Base-by-base conservation (phyloP, 495 filamentous ascomycete genomes). In the Apodospora peruviana region DNA sequence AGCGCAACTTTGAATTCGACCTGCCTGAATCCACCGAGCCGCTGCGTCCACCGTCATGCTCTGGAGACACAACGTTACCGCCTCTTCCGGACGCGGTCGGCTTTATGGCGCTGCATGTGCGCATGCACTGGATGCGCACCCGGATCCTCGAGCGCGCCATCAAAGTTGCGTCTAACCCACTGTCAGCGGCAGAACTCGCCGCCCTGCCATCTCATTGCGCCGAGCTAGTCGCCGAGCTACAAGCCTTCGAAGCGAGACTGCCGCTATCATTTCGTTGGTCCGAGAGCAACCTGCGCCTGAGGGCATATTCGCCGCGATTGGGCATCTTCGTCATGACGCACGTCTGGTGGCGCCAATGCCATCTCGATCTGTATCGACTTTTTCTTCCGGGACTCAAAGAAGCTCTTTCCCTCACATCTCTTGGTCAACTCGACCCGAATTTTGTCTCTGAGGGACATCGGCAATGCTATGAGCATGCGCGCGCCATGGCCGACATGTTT, bases 1-100 rank as follows among this genome's bases (percentile, higher is more conserved):
- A 77, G 53, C 70, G 72, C 7, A 73, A 75, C 50, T 77, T 77
- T 27, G 73, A 76, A 50, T 72, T 75, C 47, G 74, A 76, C 55
- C 63, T 76, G 7, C 71, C 74, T 0, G 69, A 73, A 49, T 55
- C 61, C 2, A 76, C 74, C 5, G 74, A 74, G 44, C 59, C 64
- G 29, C 64, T 75, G 5, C 57, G 62, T 14, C 62, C 64, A 0
- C 65, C 70, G 1, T 59, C 53, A 0, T 61, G 66, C 0, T 59
- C 51, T 1, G 56, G 65, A 1, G 45, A 48, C 0, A 53, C 55
- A 0, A 39, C 48, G 2, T 39, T 51, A 5, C 43, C 58, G 16
- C 63, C 61, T 12, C 66, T 75, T 2, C 64, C 68, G 1, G 72
- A 76, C 16, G 72, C 73, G n/a, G 57, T 76, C 5, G 73, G 74